These are phyloP conservation scores for Lanmaoa rubissima DNA, from an alignment of 768 basidiomycete species.

Conservation along the genomic window DNA sequence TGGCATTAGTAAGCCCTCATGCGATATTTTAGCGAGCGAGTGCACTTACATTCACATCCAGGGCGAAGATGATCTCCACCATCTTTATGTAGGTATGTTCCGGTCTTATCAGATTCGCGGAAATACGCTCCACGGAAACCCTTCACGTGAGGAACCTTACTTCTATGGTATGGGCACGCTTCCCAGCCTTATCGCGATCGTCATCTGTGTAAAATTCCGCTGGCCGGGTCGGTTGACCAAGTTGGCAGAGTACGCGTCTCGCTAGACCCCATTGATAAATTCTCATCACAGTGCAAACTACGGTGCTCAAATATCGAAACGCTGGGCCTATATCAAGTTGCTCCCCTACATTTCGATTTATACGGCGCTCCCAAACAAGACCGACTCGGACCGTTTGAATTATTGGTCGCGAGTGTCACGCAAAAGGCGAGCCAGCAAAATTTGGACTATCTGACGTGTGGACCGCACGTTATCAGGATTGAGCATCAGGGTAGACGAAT, in stretches of 20 bases:
- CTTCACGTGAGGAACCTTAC: not conserved
- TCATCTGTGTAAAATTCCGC: not conserved
- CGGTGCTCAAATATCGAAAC: not conserved
- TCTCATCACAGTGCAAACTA: not conserved
- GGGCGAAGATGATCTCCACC: not conserved
- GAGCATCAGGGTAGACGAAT: not conserved
- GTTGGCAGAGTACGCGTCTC: not conserved
- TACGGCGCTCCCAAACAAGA: not conserved
- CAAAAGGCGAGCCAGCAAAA: not conserved
- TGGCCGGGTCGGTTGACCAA: not conserved
- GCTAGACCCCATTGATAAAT: not conserved
- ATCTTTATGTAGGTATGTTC: not conserved
- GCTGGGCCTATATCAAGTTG: not conserved
- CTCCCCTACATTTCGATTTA: not conserved
- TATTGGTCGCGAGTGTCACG: not conserved
- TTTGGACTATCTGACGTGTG: not conserved
- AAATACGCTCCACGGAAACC: not conserved
- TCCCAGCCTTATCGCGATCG: constrained; percentile 6
- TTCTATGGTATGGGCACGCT: constrained; percentile 4
- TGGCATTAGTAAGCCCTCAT: not conserved
- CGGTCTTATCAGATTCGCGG: not conserved
- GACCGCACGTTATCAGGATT: not conserved
- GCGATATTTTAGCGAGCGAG: not conserved
- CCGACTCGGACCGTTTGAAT: not conserved
- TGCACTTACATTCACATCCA: too few species aligned